phyloP scores from a whole-genome alignment of 2,329 filamentous ascomycete genomes.

The Chaetomium sp. region DNA sequence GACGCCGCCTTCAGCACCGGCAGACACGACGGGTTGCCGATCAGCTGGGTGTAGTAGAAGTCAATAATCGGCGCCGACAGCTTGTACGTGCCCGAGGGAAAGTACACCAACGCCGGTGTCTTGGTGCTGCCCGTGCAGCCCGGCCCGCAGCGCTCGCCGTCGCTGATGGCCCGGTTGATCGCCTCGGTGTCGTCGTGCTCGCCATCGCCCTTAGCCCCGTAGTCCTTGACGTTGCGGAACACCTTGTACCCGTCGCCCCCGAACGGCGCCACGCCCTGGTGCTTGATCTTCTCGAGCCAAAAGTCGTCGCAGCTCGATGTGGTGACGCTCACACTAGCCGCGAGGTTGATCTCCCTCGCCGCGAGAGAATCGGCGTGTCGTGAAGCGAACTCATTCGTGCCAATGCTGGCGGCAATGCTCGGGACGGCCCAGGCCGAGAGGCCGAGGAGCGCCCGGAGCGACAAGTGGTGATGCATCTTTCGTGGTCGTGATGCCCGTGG shows the following conservation, averaged over 20 bases:
- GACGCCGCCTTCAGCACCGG: slow-evolving; percentile 48
- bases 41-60: slow-evolving; percentile 72
- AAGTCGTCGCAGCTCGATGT: slow-evolving; percentile 19
- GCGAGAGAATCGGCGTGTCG: no score
- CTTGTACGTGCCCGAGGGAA: slow-evolving; percentile 53
- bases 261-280: slow-evolving; percentile 25
- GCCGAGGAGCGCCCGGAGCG: no score
- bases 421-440: no score
- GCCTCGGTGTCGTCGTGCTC: slow-evolving; percentile 23
- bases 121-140: slow-evolving; percentile 24
- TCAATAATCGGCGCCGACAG: slow-evolving; percentile 63
- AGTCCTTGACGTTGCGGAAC: slow-evolving; percentile 26
- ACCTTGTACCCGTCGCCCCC: slow-evolving; percentile 20
- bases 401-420: no score
- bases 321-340: no score
- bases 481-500: no score
- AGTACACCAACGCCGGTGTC: slow-evolving; percentile 28
- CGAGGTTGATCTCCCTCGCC: no score
- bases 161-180: slow-evolving; percentile 25
- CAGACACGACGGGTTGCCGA: slow-evolving; percentile 58
- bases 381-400: no score
- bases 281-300: slow-evolving; percentile 24
- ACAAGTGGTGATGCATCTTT: no score
- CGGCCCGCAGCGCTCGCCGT: slow-evolving; percentile 21
- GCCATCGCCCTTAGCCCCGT: slow-evolving; percentile 24